Evolutionary conservation across 345 rosid genomes (phyloP).

Genomic region (Gossypium stocksii): DNA sequence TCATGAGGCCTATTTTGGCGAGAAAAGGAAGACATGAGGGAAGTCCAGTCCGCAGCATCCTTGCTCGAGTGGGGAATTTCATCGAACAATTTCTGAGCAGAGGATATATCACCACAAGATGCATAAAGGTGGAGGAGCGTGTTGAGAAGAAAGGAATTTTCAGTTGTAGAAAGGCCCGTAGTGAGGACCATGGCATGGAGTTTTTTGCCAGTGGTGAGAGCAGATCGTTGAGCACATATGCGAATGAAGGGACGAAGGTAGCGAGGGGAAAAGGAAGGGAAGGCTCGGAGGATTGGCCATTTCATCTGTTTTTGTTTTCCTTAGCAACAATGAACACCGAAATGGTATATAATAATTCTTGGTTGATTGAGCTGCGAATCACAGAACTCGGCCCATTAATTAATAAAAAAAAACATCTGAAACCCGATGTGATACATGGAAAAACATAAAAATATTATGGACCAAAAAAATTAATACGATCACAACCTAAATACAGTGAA

Average conservation of each 20-base stretch:
- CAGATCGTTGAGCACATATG: slow-evolving; percentile 38
- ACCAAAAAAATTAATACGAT: too few species aligned
- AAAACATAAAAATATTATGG: too few species aligned
- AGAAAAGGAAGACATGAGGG: slow-evolving; percentile 48
- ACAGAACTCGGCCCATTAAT: too few species aligned
- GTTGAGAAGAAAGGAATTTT: slow-evolving; percentile 49
- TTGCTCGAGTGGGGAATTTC: slow-evolving; percentile 55
- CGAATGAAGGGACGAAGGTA: slow-evolving; percentile 56
- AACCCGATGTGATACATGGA: too few species aligned
- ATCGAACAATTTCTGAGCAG: slow-evolving; percentile 63
- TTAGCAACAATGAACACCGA: neutral
- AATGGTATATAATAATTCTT: neutral
- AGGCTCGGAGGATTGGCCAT: slow-evolving; percentile 24
- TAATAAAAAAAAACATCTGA: too few species aligned
- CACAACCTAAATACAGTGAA: too few species aligned
- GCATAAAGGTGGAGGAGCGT: slow-evolving; percentile 55
- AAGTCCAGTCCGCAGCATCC: slow-evolving; percentile 70
- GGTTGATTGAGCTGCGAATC: neutral
- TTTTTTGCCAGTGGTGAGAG: slow-evolving; percentile 41
- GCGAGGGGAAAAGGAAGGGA: slow-evolving; percentile 16
- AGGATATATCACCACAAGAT: slow-evolving; percentile 27
- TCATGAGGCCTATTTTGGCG: slow-evolving; percentile 23
- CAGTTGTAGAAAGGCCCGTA: slow-evolving; percentile 32
- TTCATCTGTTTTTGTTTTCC: slow-evolving; percentile 20
- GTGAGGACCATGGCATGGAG: slow-evolving; percentile 62